Evolutionary conservation across 441 rosid species (phyloP).

Genomic region (Bruguiera hainesii): DNA sequence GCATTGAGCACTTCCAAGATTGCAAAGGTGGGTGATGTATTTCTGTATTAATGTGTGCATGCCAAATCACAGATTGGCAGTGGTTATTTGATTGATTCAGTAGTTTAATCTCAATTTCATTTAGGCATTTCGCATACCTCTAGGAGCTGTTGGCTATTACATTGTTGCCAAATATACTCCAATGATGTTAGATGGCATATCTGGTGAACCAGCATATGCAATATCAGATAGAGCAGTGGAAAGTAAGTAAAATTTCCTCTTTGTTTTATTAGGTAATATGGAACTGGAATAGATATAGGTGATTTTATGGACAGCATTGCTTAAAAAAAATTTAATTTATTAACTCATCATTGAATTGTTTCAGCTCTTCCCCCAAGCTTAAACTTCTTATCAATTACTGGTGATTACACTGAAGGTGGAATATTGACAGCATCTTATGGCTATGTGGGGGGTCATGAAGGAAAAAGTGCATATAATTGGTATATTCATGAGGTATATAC

Average conservation of each 20-base stretch:
- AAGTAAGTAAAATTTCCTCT: constrained; percentile 50
- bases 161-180: constrained; percentile 90
- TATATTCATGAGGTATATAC: constrained; percentile 82
- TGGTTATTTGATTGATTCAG: constrained; percentile 8
- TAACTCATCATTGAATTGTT: constrained; percentile 21
- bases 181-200: constrained; percentile 81
- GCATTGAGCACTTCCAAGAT: constrained; percentile 79
- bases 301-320: not conserved
- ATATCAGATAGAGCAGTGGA: constrained; percentile 75
- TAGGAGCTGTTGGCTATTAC: constrained; percentile 90
- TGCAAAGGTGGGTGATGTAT: constrained; percentile 62
- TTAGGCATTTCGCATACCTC: constrained; percentile 94
- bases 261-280: constrained; percentile 7
- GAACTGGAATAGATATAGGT: not conserved
- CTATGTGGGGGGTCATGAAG: constrained; percentile 97
- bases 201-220: constrained; percentile 82
- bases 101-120: constrained; percentile 22
- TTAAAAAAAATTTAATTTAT: constrained; percentile 1
- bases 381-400: constrained; percentile 92
- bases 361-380: constrained; percentile 98
- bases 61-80: constrained; percentile 2
- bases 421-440: constrained; percentile 95
- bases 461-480: constrained; percentile 88
- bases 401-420: constrained; percentile 82
- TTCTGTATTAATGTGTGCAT: not conserved